These are phyloP conservation scores for Skeletonema costatum DNA, from an alignment of 108 stramenopile species.

Conservation along the genomic window DNA sequence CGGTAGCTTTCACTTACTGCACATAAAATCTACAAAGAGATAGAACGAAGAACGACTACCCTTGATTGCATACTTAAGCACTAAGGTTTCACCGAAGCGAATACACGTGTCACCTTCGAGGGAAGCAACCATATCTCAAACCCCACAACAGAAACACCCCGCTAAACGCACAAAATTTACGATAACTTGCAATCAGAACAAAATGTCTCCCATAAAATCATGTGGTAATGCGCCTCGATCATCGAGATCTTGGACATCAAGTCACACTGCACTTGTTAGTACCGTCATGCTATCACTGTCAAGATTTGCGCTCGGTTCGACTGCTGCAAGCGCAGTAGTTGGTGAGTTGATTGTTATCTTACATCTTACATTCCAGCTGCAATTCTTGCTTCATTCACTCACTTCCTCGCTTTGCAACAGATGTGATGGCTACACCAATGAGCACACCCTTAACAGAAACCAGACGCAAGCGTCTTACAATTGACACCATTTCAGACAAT, in stretches of 20 bases:
- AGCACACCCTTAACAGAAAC: not conserved
- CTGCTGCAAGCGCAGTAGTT: constrained; percentile 1
- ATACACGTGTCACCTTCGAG: constrained; percentile 1
- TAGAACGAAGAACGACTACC: not conserved
- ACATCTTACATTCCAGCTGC: not conserved
- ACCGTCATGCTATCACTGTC: constrained; percentile 16
- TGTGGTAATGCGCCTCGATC: not conserved
- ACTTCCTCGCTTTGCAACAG: not conserved
- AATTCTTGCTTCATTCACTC: not conserved
- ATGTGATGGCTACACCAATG: not conserved
- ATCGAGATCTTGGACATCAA: not conserved
- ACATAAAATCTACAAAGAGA: not conserved
- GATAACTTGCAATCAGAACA: not conserved
- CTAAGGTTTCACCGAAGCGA: not conserved
- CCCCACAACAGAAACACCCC: not conserved
- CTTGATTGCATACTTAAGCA: not conserved
- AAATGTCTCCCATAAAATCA: not conserved
- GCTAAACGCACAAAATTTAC: not conserved
- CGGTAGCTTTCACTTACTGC: not conserved
- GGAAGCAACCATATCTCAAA: not conserved
- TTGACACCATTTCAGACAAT: constrained; percentile 64
- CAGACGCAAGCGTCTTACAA: constrained; percentile 54
- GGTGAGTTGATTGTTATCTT: not conserved
- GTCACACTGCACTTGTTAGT: constrained; percentile 1
- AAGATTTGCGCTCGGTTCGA: constrained; percentile 15